These are phyloP conservation scores for Parietichytrium sp. DNA, from an alignment of 108 stramenopile species.

Conservation along the genomic window DNA sequence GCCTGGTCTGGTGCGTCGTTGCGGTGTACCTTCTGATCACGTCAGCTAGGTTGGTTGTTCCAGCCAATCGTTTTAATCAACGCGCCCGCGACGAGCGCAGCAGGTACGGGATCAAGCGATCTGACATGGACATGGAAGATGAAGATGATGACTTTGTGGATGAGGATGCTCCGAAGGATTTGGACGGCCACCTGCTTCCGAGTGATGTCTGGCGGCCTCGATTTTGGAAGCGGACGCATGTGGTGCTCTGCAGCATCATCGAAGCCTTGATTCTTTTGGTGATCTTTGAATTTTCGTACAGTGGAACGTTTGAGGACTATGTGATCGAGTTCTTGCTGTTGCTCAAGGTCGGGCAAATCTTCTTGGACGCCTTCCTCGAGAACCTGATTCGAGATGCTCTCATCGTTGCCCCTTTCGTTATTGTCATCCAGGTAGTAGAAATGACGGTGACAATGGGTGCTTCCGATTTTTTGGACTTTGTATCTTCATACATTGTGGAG, in stretches of 20 bases:
- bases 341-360: constrained; percentile 67
- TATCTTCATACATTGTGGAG: constrained; percentile 69
- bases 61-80: constrained; percentile 51
- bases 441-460: constrained; percentile 76
- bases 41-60: constrained; percentile 54
- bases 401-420: constrained; percentile 68
- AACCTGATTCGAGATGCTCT: constrained; percentile 63
- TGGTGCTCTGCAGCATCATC: constrained; percentile 48
- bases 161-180: no score
- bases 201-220: constrained; percentile 54
- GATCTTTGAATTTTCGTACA: constrained; percentile 75
- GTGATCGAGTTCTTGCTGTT: constrained; percentile 67
- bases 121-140: not conserved
- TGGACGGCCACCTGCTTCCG: no score
- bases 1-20: constrained; percentile 61
- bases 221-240: constrained; percentile 72
- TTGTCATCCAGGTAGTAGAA: constrained; percentile 66
- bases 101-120: not conserved
- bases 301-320: constrained; percentile 60
- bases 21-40: constrained; percentile 61
- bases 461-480: constrained; percentile 70
- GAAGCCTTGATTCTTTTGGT: not conserved
- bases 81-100: not conserved
- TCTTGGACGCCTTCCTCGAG: constrained; percentile 63
- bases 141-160: constrained; percentile 1